These are phyloP conservation scores for Mortierella sp. DNA, from an alignment of 371 early-diverging fungal species.

Conservation along the genomic window DNA sequence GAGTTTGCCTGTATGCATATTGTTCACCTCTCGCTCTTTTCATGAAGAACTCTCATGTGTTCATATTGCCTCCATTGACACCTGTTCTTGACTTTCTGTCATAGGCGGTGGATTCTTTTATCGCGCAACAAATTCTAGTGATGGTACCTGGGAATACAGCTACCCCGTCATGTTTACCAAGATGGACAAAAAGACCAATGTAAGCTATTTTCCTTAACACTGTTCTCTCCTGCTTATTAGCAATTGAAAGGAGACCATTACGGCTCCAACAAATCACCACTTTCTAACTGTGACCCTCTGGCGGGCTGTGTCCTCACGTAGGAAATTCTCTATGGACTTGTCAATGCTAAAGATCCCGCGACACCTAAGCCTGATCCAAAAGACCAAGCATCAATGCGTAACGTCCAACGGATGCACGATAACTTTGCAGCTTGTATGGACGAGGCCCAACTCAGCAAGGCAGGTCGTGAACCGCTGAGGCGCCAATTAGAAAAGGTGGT, in stretches of 20 bases:
- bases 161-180: neutral
- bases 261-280: too few species aligned
- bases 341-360: conserved; percentile 8
- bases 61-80: too few species aligned
- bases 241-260: too few species aligned
- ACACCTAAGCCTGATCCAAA: conserved; percentile 31
- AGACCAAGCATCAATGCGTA: conserved; percentile 54
- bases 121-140: conserved; percentile 1
- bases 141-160: neutral
- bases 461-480: conserved; percentile 58
- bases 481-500: conserved; percentile 48
- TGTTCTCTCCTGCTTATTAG: neutral
- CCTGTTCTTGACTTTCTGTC: too few species aligned
- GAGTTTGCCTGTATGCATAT: conserved; percentile 1
- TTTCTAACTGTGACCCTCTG: neutral
- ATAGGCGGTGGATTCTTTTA: conserved; percentile 14
- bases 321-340: conserved; percentile 29
- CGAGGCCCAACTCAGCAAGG: conserved; percentile 53
- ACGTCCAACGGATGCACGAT: conserved; percentile 59
- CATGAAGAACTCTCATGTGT: too few species aligned
- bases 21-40: neutral
- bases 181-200: neutral
- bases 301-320: neutral
- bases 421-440: conserved; percentile 68
- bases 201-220: neutral